Conservation (phyloP, 2,329 filamentous ascomycete genomes). For the Aureobasidium pullulans region DNA sequence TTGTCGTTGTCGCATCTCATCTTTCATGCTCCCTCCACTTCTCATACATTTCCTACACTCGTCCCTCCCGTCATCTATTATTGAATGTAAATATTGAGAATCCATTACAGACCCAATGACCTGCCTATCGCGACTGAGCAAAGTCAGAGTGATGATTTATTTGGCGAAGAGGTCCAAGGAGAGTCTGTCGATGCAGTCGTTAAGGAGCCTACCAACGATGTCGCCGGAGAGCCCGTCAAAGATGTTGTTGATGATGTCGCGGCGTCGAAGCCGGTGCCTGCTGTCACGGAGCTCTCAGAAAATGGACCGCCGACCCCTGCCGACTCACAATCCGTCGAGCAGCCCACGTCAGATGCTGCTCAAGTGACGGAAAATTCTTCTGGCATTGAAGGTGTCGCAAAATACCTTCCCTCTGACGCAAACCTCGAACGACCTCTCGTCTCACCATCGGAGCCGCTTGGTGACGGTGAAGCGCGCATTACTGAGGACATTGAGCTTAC, state of each 20-base stretch:
- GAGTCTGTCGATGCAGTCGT: slow-evolving; percentile 15
- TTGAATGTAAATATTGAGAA: slow-evolving; percentile 15
- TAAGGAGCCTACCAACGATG: slow-evolving; percentile 17
- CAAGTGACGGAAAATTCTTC: slow-evolving; percentile 35
- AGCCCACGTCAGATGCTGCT: slow-evolving; percentile 18
- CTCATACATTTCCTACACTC: not conserved
- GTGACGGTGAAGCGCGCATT: slow-evolving; percentile 22
- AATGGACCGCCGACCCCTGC: not conserved
- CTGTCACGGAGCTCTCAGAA: slow-evolving; percentile 9
- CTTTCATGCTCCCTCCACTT: slow-evolving; percentile 14
- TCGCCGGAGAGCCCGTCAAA: slow-evolving; percentile 14
- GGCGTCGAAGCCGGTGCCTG: not conserved
- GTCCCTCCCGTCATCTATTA: not conserved
- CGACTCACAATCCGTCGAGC: slow-evolving; percentile 13
- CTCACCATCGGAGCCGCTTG: slow-evolving; percentile 34
- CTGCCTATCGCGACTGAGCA: slow-evolving; percentile 14
- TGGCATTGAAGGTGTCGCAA: slow-evolving; percentile 37
- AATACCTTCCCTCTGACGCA: slow-evolving; percentile 35
- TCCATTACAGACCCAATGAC: slow-evolving; percentile 11
- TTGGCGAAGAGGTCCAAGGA: slow-evolving; percentile 25
- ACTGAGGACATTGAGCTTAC: slow-evolving; percentile 11
- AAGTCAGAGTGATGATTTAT: slow-evolving; percentile 28
- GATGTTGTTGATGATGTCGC: not conserved
- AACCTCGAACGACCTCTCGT: slow-evolving; percentile 35
- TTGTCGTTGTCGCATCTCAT: not conserved